These are phyloP conservation scores for Mucor sp. DNA, from an alignment of 371 early-diverging fungal species.

Conservation along the genomic window DNA sequence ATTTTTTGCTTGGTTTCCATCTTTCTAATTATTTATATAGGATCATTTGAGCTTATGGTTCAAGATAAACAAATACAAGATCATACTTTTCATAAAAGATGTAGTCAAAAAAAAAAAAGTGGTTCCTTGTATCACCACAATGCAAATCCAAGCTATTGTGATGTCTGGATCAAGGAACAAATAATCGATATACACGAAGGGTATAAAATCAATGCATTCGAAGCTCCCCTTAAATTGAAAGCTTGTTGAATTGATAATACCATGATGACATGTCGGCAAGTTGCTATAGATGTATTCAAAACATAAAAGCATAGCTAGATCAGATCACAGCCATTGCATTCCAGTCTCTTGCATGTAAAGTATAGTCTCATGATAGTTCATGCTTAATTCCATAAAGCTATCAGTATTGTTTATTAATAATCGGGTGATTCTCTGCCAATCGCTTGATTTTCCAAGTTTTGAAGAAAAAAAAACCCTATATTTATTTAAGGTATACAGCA, in stretches of 20 bases:
- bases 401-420: neutral
- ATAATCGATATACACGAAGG: neutral
- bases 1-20: neutral
- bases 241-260: neutral
- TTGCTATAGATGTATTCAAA: neutral
- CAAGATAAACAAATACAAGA: neutral
- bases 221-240: neutral
- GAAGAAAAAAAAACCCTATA: neutral
- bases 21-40: neutral
- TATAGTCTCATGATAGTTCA: neutral
- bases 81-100: neutral
- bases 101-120: neutral
- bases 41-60: neutral
- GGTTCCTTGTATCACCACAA: neutral
- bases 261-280: neutral
- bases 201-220: neutral
- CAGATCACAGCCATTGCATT: neutral
- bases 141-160: neutral
- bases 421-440: constrained; percentile 2
- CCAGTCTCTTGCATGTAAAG: neutral
- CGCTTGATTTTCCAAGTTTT: neutral
- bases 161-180: neutral
- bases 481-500: neutral
- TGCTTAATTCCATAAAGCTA: neutral
- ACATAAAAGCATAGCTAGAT: neutral